phyloP scores from a whole-genome alignment of 176 grass and related monocot species.

The Phragmites australis region DNA sequence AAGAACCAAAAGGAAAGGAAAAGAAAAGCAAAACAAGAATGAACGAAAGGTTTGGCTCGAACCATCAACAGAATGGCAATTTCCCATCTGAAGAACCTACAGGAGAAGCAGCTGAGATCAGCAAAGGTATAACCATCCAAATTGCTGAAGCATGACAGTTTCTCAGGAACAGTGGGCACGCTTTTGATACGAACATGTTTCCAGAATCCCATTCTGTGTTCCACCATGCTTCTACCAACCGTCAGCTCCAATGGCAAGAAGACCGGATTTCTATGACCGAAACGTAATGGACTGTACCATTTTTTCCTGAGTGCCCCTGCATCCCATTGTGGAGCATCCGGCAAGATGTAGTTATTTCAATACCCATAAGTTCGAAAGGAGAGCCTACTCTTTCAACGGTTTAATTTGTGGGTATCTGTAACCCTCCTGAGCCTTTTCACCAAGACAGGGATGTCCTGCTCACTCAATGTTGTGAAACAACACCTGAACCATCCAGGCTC shows the following conservation, averaged over 20 bases:
- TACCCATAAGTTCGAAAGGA: not conserved
- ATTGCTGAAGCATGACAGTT: not conserved
- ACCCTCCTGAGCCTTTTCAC: constrained; percentile 75
- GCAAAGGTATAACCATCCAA: constrained; percentile 13
- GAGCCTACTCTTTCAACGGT: not conserved
- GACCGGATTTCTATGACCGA: not conserved
- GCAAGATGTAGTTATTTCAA: constrained; percentile 13
- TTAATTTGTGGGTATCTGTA: constrained; percentile 40
- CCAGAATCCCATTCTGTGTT: not conserved
- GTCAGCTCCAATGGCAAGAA: not conserved
- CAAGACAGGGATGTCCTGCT: constrained; percentile 80
- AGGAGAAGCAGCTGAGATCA: constrained; percentile 17
- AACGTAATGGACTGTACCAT: not conserved
- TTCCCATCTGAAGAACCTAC: constrained; percentile 21
- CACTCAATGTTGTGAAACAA: constrained; percentile 77
- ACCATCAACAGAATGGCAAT: constrained; percentile 25
- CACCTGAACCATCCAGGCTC: constrained; percentile 95
- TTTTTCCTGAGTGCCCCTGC: not conserved
- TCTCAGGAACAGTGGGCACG: not conserved
- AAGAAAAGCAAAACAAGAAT: not conserved
- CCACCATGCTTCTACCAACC: constrained; percentile 4
- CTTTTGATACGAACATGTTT: constrained; percentile 7
- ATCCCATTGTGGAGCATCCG: not conserved
- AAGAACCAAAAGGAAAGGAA: constrained; percentile 5
- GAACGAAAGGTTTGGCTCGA: not conserved